phyloP scores from a whole-genome alignment of 306 rosid genomes.

The Quercus wislizeni region DNA sequence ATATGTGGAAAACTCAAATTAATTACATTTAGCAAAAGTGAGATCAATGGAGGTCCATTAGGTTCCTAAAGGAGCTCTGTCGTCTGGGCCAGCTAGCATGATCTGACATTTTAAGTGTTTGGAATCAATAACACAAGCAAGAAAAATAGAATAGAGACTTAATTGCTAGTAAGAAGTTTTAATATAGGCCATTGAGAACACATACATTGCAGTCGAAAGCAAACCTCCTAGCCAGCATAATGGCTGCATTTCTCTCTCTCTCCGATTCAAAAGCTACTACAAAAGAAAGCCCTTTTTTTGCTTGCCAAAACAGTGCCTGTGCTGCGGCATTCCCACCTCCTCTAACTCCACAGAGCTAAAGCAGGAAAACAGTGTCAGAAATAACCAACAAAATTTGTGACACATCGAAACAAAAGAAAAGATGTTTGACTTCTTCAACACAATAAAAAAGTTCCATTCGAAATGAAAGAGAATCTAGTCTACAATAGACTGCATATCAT shows the following conservation, averaged over 20 bases:
- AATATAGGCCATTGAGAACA: slow-evolving; percentile 12
- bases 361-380: slow-evolving; percentile 9
- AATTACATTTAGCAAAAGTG: slow-evolving; percentile 45
- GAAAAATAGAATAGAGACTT: neutral
- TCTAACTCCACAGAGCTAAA: slow-evolving; percentile 85
- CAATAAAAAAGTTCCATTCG: too few species aligned
- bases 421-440: neutral
- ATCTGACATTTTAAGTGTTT: slow-evolving; percentile 49
- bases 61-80: slow-evolving; percentile 57
- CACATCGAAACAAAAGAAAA: neutral
- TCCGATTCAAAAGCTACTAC: slow-evolving; percentile 81
- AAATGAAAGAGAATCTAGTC: too few species aligned
- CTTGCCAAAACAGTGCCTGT: slow-evolving; percentile 87
- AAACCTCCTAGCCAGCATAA: slow-evolving; percentile 92
- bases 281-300: slow-evolving; percentile 67
- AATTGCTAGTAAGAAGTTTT: neutral
- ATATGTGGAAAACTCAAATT: slow-evolving; percentile 24
- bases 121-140: neutral
- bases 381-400: neutral
- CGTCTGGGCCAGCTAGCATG: slow-evolving; percentile 82
- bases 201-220: slow-evolving; percentile 90
- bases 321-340: slow-evolving; percentile 95
- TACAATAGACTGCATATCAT: too few species aligned
- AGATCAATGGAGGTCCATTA: slow-evolving; percentile 29
- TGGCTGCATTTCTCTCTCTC: slow-evolving; percentile 83